Percentiles rank a stretch among this genome's conserved stretches.
phyloP scores from a whole-genome alignment of 2,329 filamentous ascomycete genomes.

The Mycosphaerelloides madeirae region DNA sequence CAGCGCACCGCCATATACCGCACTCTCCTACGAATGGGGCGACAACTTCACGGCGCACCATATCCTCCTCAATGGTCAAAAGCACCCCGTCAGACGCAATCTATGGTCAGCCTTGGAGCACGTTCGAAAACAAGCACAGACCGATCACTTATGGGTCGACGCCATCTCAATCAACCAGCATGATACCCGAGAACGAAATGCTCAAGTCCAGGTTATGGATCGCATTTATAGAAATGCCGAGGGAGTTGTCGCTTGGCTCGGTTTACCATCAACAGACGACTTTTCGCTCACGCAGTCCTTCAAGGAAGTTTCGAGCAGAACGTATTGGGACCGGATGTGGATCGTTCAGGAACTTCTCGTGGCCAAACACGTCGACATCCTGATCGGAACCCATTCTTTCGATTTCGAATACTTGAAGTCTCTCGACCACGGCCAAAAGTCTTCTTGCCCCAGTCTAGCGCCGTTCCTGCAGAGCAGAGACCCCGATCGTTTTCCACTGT shows the following conservation, averaged over 20 bases:
- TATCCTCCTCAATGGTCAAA: background rate
- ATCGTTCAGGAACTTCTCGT: constrained; percentile 5
- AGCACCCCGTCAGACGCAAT: background rate
- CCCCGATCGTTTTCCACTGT: constrained; percentile 2
- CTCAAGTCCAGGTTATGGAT: constrained; percentile 9
- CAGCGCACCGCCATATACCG: background rate
- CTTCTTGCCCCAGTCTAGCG: background rate
- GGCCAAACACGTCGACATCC: constrained; percentile 2
- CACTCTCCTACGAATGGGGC: constrained; percentile 1
- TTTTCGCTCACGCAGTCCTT: background rate
- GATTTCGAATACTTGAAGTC: constrained; percentile 6
- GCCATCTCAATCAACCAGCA: constrained; percentile 7
- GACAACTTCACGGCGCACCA: background rate
- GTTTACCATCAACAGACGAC: background rate
- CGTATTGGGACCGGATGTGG: constrained; percentile 6
- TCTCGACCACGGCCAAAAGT: background rate
- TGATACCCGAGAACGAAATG: constrained; percentile 4
- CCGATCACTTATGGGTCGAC: constrained; percentile 7
- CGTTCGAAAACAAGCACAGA: background rate
- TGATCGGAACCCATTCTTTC: background rate
- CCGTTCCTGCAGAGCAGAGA: constrained; percentile 3
- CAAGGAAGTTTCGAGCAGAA: background rate
- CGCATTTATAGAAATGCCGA: constrained; percentile 5
- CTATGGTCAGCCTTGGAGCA: constrained; percentile 1
- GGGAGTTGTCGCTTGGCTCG: constrained; percentile 2